Conservation (phyloP, 495 filamentous ascomycete genomes). For the Daldinia childiae region DNA sequence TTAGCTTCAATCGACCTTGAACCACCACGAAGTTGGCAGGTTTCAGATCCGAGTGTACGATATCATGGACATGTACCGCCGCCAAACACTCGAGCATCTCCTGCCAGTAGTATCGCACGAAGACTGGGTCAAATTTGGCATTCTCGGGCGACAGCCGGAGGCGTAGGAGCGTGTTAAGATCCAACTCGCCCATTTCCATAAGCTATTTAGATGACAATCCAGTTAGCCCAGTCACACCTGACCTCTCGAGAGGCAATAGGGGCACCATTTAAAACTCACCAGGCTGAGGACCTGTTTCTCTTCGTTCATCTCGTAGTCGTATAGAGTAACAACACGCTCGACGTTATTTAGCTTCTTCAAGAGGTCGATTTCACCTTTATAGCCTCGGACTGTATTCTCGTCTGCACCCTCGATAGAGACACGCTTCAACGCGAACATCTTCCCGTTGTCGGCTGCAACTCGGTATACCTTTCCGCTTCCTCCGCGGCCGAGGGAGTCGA, state of each 20-base stretch:
- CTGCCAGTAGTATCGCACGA: slow-evolving; percentile 97
- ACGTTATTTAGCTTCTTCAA: slow-evolving; percentile 82
- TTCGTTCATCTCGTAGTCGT: slow-evolving; percentile 92
- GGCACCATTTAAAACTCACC: slow-evolving; percentile 55
- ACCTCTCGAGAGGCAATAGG: not conserved
- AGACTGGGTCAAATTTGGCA: slow-evolving; percentile 81
- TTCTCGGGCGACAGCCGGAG: slow-evolving; percentile 76
- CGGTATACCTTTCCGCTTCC: slow-evolving; percentile 94
- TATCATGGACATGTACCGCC: slow-evolving; percentile 85
- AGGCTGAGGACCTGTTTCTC: slow-evolving; percentile 87
- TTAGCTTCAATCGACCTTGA: slow-evolving; percentile 83
- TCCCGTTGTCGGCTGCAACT: slow-evolving; percentile 95
- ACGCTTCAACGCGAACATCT: slow-evolving; percentile 91
- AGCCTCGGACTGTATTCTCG: slow-evolving; percentile 81
- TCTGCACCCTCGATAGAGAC: slow-evolving; percentile 93
- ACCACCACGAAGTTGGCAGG: slow-evolving; percentile 94
- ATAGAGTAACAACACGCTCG: slow-evolving; percentile 87
- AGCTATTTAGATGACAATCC: slow-evolving; percentile 59
- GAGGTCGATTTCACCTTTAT: slow-evolving; percentile 96
- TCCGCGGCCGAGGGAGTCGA: slow-evolving; percentile 90
- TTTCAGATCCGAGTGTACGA: slow-evolving; percentile 96
- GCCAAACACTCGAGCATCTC: slow-evolving; percentile 98
- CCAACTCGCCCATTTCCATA: slow-evolving; percentile 99
- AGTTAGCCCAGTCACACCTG: slow-evolving; percentile 16
- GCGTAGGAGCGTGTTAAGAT: slow-evolving; percentile 83